These are phyloP conservation scores for Xylaria sp. DNA, from an alignment of 2,329 filamentous ascomycete species.

Conservation along the genomic window DNA sequence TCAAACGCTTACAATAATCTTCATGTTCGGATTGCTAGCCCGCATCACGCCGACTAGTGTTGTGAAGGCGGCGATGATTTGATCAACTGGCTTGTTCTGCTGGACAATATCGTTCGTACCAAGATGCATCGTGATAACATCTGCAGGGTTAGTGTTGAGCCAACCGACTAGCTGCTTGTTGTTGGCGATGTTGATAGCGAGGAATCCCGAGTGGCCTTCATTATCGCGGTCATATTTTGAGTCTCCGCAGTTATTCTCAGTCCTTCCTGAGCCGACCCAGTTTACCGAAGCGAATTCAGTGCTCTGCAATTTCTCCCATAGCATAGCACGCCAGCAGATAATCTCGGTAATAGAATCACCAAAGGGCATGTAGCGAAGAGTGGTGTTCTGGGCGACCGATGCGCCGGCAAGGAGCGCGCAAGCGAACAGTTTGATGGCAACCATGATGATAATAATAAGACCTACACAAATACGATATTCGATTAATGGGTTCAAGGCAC, in stretches of 20 bases:
- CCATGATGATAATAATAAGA: constrained; percentile 35
- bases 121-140: constrained; percentile 59
- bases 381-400: constrained; percentile 44
- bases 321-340: constrained; percentile 56
- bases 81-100: constrained; percentile 52
- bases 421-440: constrained; percentile 41
- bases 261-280: constrained; percentile 53
- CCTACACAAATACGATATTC: background rate
- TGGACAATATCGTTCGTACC: constrained; percentile 58
- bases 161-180: constrained; percentile 56
- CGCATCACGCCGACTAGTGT: constrained; percentile 55
- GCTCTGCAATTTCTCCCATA: constrained; percentile 55
- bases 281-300: constrained; percentile 54
- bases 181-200: constrained; percentile 58
- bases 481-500: background rate
- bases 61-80: constrained; percentile 56
- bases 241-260: constrained; percentile 52
- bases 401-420: constrained; percentile 36
- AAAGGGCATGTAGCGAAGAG: constrained; percentile 55
- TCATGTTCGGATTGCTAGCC: constrained; percentile 54
- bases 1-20: constrained; percentile 54
- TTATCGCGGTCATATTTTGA: constrained; percentile 56
- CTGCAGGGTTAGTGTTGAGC: constrained; percentile 56
- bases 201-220: constrained; percentile 57
- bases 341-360: constrained; percentile 59